Base-by-base conservation (phyloP, 2,329 filamentous ascomycete genomes). In the Dothiorella sarmentorum region DNA sequence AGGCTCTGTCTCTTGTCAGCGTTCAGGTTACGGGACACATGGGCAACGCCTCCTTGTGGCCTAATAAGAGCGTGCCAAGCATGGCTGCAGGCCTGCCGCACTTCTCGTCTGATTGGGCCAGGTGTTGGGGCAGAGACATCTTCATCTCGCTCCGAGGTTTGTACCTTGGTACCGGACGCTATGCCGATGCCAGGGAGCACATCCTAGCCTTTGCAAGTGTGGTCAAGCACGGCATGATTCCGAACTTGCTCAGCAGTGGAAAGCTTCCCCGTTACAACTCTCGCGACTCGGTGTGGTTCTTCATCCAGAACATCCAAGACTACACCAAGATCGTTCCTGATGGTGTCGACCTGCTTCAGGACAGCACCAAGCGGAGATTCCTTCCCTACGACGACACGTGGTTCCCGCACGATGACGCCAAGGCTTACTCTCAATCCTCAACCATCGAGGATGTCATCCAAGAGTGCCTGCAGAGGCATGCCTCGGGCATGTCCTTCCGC, bases 221-320 rank as follows among this genome's bases (percentile, higher is more conserved):
- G 10, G 78, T 99, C 65, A 99, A 99, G 79, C 94, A 99, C 67
- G 94, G 94, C 52, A 96, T 97, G 91, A 92, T 99, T 59, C 94
- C 94, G 13, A 99, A 99, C 68, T 81, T 99, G 18, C 80, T 99
- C 13, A 88, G 91, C 63, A 90, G 89, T 61, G 92, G 94, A 6
- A 90, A 88, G 61, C 82, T 87, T 15, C 94, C 94, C 3, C 84
- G 94, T 24, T 99, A 97, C 78, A 99, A 99, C 72, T 92, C 94
- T 42, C 84, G 94, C 61, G 94, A 99, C 73, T 96, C 94, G 0
- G 85, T 97, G 40, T 99, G 94, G 94, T 99, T 97, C 80, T 96
- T 95, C 79, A 75, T 99, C 53, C 94, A 99, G 72, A 89, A 89
- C 63, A 93, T 97, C 49, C 94, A 99, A 68, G 94, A 99, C 69